phyloP scores from a whole-genome alignment of 768 basidiomycete species.

The Leccinum barrowsii region DNA sequence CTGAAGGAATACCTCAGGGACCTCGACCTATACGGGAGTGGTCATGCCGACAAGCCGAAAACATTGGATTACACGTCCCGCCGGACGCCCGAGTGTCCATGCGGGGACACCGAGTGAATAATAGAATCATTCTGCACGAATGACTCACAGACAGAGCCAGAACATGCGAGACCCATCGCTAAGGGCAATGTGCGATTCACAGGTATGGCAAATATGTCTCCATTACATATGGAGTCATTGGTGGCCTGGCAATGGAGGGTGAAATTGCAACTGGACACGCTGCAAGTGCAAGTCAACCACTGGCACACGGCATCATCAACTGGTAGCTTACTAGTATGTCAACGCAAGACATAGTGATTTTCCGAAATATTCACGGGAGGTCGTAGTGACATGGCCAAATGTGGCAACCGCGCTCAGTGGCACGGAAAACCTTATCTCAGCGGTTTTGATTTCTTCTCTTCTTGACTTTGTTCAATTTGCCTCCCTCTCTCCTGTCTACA shows the following conservation, averaged over 20 bases:
- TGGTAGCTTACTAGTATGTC: not conserved
- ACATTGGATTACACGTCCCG: not conserved
- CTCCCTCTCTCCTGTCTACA: constrained; percentile 17
- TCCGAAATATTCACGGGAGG: not conserved
- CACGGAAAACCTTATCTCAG: constrained; percentile 37
- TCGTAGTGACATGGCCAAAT: constrained; percentile 17
- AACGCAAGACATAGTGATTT: not conserved
- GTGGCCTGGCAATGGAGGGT: not conserved
- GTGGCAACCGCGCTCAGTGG: constrained; percentile 24
- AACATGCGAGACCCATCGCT: not conserved
- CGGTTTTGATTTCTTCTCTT: constrained; percentile 30
- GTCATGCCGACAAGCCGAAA: constrained; percentile 8
- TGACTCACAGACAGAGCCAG: not conserved
- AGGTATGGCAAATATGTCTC: not conserved
- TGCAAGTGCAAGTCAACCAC: not conserved
- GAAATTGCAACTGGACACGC: not conserved
- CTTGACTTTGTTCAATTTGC: constrained; percentile 24
- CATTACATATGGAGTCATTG: not conserved
- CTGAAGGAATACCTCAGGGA: not conserved
- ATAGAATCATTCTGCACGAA: not conserved
- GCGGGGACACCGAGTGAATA: not conserved
- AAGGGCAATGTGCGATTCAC: not conserved
- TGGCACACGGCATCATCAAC: not conserved
- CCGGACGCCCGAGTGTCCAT: not conserved
- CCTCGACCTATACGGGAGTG: not conserved